A percentile compares a stretch with the other conserved stretches of the same genome.
Evolutionary conservation across 768 basidiomycete genomes (phyloP).

Genomic region (Tremella yokohamensis): DNA sequence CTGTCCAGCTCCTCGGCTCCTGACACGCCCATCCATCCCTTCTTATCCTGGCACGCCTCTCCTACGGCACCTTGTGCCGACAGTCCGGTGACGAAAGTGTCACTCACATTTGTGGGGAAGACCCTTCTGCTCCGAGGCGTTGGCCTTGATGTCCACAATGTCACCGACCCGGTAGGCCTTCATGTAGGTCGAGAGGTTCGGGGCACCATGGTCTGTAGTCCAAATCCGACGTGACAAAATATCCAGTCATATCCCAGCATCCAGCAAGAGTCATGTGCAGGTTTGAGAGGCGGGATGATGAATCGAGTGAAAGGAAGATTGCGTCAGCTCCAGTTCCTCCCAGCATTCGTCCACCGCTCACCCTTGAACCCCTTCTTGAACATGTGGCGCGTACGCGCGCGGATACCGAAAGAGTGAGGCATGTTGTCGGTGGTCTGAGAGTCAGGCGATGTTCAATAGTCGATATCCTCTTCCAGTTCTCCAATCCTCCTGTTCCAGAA

Average conservation of each 20-base stretch:
- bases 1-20: not conserved
- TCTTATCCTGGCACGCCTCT: too few species aligned
- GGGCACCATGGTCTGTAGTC: slow-evolving; percentile 73
- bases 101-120: slow-evolving; percentile 98
- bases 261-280: slow-evolving; percentile 4
- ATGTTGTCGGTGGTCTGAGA: slow-evolving; percentile 55
- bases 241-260: slow-evolving; percentile 11
- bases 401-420: slow-evolving; percentile 99
- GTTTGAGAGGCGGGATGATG: not conserved
- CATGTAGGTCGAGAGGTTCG: slow-evolving; percentile 88
- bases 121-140: slow-evolving; percentile 98
- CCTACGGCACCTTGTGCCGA: too few species aligned
- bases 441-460: slow-evolving; percentile 17
- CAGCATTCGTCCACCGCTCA: slow-evolving; percentile 52
- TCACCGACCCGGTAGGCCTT: slow-evolving; percentile 92
- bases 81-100: not conserved
- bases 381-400: slow-evolving; percentile 99
- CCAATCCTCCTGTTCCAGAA: not conserved
- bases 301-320: not conserved
- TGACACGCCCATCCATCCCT: too few species aligned
- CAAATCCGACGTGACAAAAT: slow-evolving; percentile 11
- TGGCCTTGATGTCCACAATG: slow-evolving; percentile 99
- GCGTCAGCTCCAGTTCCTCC: slow-evolving; percentile 18
- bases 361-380: slow-evolving; percentile 99
- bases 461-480: not conserved